Evolutionary conservation across 768 basidiomycete genomes (phyloP).

Genomic region (Asterophora parasitica): DNA sequence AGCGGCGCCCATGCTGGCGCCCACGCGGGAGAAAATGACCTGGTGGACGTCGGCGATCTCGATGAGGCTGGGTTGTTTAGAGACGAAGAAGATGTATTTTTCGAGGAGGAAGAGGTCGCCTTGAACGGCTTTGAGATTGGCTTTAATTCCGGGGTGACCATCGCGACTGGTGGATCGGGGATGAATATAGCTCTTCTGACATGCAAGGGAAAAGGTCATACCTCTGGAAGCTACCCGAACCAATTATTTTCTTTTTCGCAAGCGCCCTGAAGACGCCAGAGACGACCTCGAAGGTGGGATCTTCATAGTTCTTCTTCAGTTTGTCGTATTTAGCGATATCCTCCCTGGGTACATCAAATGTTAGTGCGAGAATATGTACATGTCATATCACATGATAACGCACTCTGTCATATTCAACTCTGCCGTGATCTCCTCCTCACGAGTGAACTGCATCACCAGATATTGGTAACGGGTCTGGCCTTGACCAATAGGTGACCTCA

Average conservation of each 20-base stretch:
- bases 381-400: slow-evolving; percentile 16
- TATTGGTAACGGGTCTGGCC: slow-evolving; percentile 98
- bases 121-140: slow-evolving; percentile 93
- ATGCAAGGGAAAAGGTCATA: slow-evolving; percentile 19
- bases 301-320: slow-evolving; percentile 91
- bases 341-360: slow-evolving; percentile 43
- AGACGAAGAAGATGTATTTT: slow-evolving; percentile 96
- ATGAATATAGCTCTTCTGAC: not conserved
- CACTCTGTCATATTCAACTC: slow-evolving; percentile 92
- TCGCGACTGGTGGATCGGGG: slow-evolving; percentile 52
- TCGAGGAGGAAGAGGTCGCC: slow-evolving; percentile 98
- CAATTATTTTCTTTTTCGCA: slow-evolving; percentile 87
- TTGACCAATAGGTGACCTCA: slow-evolving; percentile 92
- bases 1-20: slow-evolving; percentile 74
- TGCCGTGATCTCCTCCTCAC: slow-evolving; percentile 95
- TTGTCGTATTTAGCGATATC: slow-evolving; percentile 75
- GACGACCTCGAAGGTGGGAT: slow-evolving; percentile 92
- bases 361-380: not conserved
- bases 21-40: slow-evolving; percentile 90
- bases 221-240: slow-evolving; percentile 84
- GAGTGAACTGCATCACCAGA: slow-evolving; percentile 95
- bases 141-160: slow-evolving; percentile 93
- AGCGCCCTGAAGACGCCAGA: slow-evolving; percentile 90
- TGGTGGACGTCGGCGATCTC: slow-evolving; percentile 88
- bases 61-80: slow-evolving; percentile 88